Evolutionary conservation across 495 filamentous ascomycete genomes (phyloP), one percentile per base, ranked within the genome.

Genomic region (Xylaria bambusicola): DNA sequence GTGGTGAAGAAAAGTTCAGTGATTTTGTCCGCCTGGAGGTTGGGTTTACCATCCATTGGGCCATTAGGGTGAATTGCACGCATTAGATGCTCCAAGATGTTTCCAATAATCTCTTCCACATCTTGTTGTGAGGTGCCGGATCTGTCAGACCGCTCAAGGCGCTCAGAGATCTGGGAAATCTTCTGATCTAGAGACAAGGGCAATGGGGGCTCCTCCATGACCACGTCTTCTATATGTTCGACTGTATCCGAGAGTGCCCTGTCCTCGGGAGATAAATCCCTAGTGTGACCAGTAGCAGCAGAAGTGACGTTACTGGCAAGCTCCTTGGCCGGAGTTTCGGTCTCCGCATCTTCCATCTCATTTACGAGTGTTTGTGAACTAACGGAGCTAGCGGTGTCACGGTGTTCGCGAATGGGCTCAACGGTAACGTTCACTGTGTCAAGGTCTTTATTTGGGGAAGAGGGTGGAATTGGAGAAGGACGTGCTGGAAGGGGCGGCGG

Each of bases 101-200:
- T 93, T 38, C 91, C 91, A 70, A 97, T 93, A 36, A 96, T 93
- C 71, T 98, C 94, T 9, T 89, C 92, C 6, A 96, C 94, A 75
- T 98, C 94, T 75, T 97, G 93, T 67, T 93, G 78, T 10, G 75
- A 74, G 2, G 77, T 77, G 12, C 78, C 78, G 26, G 72, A 67
- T 23, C 75, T 69, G 47, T 78, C 73, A 2, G 75, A 73, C 47
- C 75, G 71, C 61, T 79, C 71, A 5, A 81, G 66, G 21, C 60
- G 65, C 21, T 62, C 63, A 10, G 68, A 68, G 5, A 76, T 72
- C 9, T 62, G 65, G 0, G 68, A 69, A n/a, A 80, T 67, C 52
- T 66, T 75, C 20, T 77, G 69, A n/a, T 78, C 75, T 15, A 80
- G 61, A 13, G 66, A 67, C 27, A 62, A 61, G 40, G 70, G 60